phyloP scores from a whole-genome alignment of 2,329 filamentous ascomycete species.

The Beauveria sp. region DNA sequence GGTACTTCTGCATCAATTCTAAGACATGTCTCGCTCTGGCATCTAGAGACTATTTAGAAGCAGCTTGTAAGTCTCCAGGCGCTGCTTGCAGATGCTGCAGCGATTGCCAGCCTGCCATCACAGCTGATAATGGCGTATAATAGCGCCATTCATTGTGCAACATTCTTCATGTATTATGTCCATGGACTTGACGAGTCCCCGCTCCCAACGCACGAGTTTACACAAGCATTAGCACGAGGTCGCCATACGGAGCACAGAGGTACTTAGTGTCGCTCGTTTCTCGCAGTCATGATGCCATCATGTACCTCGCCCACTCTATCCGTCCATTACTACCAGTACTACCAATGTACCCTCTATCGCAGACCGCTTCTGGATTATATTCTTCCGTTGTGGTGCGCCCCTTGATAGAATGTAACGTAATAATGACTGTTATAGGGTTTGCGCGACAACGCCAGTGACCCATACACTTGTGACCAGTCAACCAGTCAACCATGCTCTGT shows the following conservation, averaged over 20 bases:
- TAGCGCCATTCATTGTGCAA: neutral
- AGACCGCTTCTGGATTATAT: neutral
- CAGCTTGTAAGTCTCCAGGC: no score
- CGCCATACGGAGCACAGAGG: neutral
- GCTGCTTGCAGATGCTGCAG: no score
- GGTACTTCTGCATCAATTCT: neutral
- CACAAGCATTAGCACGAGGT: neutral
- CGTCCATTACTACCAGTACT: neutral
- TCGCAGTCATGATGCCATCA: slow-evolving; percentile 6
- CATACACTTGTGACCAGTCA: neutral
- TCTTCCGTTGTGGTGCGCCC: neutral
- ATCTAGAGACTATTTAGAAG: neutral
- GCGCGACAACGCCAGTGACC: slow-evolving; percentile 3
- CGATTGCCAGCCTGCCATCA: neutral
- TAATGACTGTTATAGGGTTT: slow-evolving; percentile 8
- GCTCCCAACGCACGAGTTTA: neutral
- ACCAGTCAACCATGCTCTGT: neutral
- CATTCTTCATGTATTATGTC: no score
- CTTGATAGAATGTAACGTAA: neutral
- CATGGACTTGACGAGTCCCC: neutral
- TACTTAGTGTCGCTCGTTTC: neutral
- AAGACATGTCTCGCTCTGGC: slow-evolving; percentile 1
- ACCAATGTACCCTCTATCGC: neutral
- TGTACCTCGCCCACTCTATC: neutral
- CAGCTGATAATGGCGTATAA: neutral